A percentile compares a stretch with the other conserved stretches of the same genome.
Evolutionary conservation across 164 flowering plant genomes (phyloP).

Genomic region (Chloranthus sessilifolius): DNA sequence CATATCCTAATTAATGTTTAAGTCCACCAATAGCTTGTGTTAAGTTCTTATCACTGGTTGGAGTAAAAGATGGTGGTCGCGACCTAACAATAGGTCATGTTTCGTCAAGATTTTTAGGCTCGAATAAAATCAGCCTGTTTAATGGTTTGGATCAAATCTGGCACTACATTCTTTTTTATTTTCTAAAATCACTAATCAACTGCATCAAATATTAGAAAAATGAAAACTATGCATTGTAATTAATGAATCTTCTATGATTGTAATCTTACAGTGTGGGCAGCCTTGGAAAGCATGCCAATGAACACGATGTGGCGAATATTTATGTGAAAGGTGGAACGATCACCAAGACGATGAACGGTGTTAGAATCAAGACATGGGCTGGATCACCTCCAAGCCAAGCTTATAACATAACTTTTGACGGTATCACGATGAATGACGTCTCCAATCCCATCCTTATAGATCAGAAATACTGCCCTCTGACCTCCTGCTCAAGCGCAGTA

Average conservation of each 20-base stretch:
- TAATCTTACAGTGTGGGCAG: conserved; percentile 16
- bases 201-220: neutral
- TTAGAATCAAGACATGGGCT: conserved; percentile 50
- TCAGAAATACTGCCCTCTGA: conserved; percentile 21
- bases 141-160: too few species aligned
- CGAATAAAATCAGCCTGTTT: too few species aligned
- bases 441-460: conserved; percentile 53
- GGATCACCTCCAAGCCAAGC: conserved; percentile 25
- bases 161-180: too few species aligned
- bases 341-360: conserved; percentile 38
- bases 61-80: too few species aligned
- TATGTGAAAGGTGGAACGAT: conserved; percentile 34
- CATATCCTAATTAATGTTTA: neutral
- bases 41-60: too few species aligned
- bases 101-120: too few species aligned
- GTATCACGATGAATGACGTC: conserved; percentile 35
- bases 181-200: too few species aligned
- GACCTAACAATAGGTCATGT: too few species aligned
- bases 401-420: conserved; percentile 28
- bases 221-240: neutral
- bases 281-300: conserved; percentile 14
- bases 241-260: neutral
- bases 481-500: conserved; percentile 14
- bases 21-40: neutral
- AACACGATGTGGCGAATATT: conserved; percentile 27